Base-by-base conservation (phyloP, 2,329 filamentous ascomycete species). In the Knufia petricola region DNA sequence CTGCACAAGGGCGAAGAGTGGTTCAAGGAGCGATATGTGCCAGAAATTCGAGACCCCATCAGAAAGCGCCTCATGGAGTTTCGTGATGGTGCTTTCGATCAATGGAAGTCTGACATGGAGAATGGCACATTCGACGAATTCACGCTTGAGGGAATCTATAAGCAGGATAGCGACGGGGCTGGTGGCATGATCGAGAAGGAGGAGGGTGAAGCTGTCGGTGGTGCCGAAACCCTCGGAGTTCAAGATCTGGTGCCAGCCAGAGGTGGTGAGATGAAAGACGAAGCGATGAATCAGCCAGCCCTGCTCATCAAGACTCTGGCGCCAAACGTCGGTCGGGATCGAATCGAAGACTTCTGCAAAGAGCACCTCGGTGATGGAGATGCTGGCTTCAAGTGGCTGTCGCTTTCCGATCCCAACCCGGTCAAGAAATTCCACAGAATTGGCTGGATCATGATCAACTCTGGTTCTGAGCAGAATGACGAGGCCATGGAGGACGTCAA, bases 241-340 rank as follows among this genome's bases (percentile, higher is more conserved):
- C 84, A 90, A 40, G 92, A 96, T 64, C 73, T 96, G 42, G 78
- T 96, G 12, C 88, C 92, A 28, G 82, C 82, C 34, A 81, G 80
- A 55, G 87, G 85, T 23, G 87, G 85, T 42, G 90, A 96, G 55
- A 77, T 96, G 45, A 82, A 87, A 31, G 92, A 98, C 61, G 89
- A 95, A 57, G 85, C 84, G 42, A 77, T 92, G 26, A 82, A 84
- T 56, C 87, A 94, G 64, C 92, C 92, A 12, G 95, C 94, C 0
- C 75, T 98, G 15, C 78, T 98, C 40, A 95, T 98, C 74, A 98
- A 98, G 72, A 98, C 92, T 0, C 88, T 98, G 61, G 90, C 92
- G 3, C 92, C 92, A 6, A 94, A 94, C 51, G 92, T 98, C 54
- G 95, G 87, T 60, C 85, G 92, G 32, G 81, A 85, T 43, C 96